Base-by-base conservation (phyloP, 768 basidiomycete genomes). In the Leucosporidium yakuticum region DNA sequence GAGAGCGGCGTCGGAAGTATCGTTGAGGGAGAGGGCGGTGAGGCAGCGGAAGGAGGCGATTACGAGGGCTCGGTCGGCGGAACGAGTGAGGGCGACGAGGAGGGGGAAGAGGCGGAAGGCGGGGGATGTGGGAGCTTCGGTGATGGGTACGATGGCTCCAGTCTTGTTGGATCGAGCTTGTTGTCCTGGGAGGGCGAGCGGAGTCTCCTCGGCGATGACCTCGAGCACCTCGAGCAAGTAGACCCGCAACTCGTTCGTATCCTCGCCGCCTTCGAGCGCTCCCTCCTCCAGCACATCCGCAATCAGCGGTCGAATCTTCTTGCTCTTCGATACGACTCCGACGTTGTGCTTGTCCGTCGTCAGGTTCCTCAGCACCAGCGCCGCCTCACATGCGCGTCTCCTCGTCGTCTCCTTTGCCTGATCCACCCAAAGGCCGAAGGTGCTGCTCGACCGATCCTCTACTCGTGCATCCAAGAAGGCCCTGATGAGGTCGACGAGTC, bases 311-410 rank as follows among this genome's bases (percentile, higher is more conserved):
- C 34, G 25, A 5, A 76, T 36, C 47, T 67, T 57, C 49, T 64
- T 81, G 69, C 86, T 84, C 27, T 78, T 79, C 4, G 83, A 79
- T 34, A 93, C 80, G 66, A 87, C 85, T 50, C 80, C 77, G 4
- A 85, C 84, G 71, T 90, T 91, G 60, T 82, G 81, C 55, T 87
- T 86, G 68, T 86, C 83, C 53, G 88, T 79, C n/a, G 77, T 84
- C 9, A 87, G 83, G 77, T 96, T 96, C n/a, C 93, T 85, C 51
- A 99, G 82, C 65, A 96, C 82, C 71, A 90, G 87, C 53, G 93
- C 81, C 3, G 89, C 89, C 76, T 95, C 90, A 49, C 88, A 81
- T n/a, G 92, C 91, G 76, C 90, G 86, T 68, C 86, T 83, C 29
- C 67, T 56, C 29, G 70, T n/a, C 23, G 67, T 65, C n/a, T 71